Evolutionary conservation across 352 stramenopile genomes (phyloP), one percentile per base, ranked within the genome.

Genomic region (Phytophthora kernoviae): DNA sequence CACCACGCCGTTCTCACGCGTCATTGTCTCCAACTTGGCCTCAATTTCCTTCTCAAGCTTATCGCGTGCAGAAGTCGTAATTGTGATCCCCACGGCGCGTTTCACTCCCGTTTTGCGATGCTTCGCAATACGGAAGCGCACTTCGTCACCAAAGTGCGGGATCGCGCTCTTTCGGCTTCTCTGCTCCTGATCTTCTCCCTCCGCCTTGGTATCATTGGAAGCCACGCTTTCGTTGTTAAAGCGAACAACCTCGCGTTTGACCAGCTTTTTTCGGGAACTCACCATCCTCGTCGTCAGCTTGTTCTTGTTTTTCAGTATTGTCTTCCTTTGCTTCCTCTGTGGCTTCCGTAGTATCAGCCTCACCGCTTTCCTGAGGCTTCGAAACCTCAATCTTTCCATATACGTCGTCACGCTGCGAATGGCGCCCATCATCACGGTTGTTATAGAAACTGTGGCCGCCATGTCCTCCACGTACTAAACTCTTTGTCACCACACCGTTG

Each of bases 41-140:
- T 87, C 80, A 6, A 93, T 87, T 58, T 85, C 81, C 51, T 87
- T 75, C 24, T 89, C 75, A 10, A 90, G 47, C 53, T 90, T 90
- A 6, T 79, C 77, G 14, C 67, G 75, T 5, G 81, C 81, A 33
- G 81, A 91, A 11, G 61, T 44, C 14, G 75, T 85, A 34, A 93
- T 68, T 0, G 45, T 76, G 9, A 93, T 71, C 2, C 88, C 80
- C 14, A 93, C 82, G 0, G 84, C 84, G 22, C 84, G 81, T 50
- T 88, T 86, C 4, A 57, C 54, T 30, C 81, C 80, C 0, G 77
- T 81, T 64, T 90, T 88, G 40, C 77, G 76, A 47, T 93, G 84
- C 18, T 75, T 87, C 12, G 81, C 81, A 34, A 93, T 79, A 44
- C 80, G 80, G 65, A 93, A 93, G 15, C 55, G 69, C 51, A 93